Base-by-base conservation (phyloP, 192 early-diverging fungal genomes). In the Phycomyces blakesleeanus region DNA sequence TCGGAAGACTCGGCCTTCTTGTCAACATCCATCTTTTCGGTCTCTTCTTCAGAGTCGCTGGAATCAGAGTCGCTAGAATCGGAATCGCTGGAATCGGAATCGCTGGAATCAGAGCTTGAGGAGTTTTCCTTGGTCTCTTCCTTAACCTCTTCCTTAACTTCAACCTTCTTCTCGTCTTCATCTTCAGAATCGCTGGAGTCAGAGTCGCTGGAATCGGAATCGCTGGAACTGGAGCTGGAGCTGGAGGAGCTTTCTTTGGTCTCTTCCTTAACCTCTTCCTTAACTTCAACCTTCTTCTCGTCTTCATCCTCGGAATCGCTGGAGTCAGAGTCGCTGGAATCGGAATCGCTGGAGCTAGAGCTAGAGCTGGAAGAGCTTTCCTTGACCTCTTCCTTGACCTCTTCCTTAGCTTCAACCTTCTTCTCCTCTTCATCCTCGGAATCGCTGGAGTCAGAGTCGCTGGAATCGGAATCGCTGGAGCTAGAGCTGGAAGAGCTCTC, bases 101-200 rank as follows among this genome's bases (percentile, higher is more conserved):
- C 66, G 41, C 37, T 40, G 26, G 66, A 68, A 22, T 37, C 40
- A 51, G 62, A 66, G 50, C 51, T 54, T 24, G 77, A 77, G 16
- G 52, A 40, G 1, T 25, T 51, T 9, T 20, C 39, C 10, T 51
- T 56, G n/a, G 55, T 22, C 20, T 38, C n/a, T 57, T 59, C 57
- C 69, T 65, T 49, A 20, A 51, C 9, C 22, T 3, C 21, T 21
- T 58, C 57, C 7, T 49, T 26, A 14, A 24, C 51, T 5, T 22
- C 57, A 10, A 27, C 57, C 8, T 57, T 66, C 2, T 52, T 57
- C 1, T 57, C 67, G 8, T 44, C 29, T 8, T 61, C 57, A 2
- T 57, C 42, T 5, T 65, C 64, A 21, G 55, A 50, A 6, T 61
- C 58, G 5, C 63, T 66, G 9, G 61, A 67, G 9, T 57, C 59